Evolutionary conservation across 352 stramenopile genomes (phyloP).

Genomic region (Pythium brachiatum): DNA sequence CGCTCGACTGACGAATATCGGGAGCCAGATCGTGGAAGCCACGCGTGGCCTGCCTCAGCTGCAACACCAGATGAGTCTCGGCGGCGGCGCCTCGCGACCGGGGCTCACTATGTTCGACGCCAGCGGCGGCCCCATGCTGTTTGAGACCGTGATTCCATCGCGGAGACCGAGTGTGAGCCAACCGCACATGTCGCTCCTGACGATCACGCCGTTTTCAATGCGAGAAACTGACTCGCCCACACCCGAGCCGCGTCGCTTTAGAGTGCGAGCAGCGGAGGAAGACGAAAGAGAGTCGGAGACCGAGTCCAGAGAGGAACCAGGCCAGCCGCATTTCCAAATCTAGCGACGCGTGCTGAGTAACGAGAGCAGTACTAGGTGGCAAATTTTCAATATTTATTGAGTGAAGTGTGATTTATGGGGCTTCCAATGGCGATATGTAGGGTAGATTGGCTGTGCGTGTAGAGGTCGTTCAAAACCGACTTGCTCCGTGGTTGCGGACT

Average conservation of each 20-base stretch:
- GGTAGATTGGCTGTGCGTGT: no score
- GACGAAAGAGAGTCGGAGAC: neutral
- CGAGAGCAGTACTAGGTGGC: neutral
- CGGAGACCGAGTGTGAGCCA: neutral
- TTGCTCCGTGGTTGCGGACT: neutral
- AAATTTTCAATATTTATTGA: no score
- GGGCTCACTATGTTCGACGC: neutral
- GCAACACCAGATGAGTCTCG: neutral
- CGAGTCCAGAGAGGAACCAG: neutral
- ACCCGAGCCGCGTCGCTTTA: neutral
- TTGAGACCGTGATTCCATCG: neutral
- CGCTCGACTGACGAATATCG: slow-evolving; percentile 6
- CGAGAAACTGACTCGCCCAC: neutral
- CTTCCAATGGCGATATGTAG: no score
- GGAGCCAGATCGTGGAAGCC: neutral
- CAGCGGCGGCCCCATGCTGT: neutral
- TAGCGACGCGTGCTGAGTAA: neutral
- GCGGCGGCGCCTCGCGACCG: neutral
- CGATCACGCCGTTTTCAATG: neutral
- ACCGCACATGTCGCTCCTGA: neutral
- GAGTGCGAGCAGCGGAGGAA: neutral
- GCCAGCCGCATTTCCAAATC: neutral
- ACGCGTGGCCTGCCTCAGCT: neutral
- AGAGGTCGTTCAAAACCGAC: neutral
- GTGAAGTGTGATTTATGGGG: no score